Evolutionary conservation across 2,329 filamentous ascomycete genomes (phyloP).

Genomic region (Paecilomyces sp.): DNA sequence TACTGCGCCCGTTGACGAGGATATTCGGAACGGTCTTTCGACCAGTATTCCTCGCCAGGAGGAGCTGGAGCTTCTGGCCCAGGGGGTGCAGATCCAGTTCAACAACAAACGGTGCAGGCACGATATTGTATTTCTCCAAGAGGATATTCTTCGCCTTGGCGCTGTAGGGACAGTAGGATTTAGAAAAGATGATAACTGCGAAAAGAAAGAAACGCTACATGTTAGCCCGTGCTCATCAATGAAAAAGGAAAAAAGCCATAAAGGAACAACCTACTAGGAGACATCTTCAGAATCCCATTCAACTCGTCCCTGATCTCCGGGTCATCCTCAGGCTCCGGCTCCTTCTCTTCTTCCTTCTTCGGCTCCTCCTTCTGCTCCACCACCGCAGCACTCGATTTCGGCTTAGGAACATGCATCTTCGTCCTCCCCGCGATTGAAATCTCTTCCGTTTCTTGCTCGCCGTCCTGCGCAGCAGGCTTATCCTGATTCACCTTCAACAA

Average conservation of each 20-base stretch:
- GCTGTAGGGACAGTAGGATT: slow-evolving; percentile 84
- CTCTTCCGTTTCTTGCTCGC: slow-evolving; percentile 31
- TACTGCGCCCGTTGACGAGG: slow-evolving; percentile 76
- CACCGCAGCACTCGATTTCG: slow-evolving; percentile 27
- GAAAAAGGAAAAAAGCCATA: neutral
- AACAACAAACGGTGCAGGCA: slow-evolving; percentile 76
- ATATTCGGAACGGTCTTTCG: slow-evolving; percentile 87
- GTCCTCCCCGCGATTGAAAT: slow-evolving; percentile 49
- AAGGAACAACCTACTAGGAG: slow-evolving; percentile 59
- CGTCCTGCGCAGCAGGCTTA: slow-evolving; percentile 31
- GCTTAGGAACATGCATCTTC: slow-evolving; percentile 39
- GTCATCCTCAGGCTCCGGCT: slow-evolving; percentile 12
- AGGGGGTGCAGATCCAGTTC: slow-evolving; percentile 80
- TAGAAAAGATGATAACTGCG: slow-evolving; percentile 89
- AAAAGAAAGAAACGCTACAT: slow-evolving; percentile 1
- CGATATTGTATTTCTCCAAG: slow-evolving; percentile 75
- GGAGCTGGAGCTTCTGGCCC: slow-evolving; percentile 64
- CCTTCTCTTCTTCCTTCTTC: slow-evolving; percentile 47
- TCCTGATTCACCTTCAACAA: slow-evolving; percentile 53
- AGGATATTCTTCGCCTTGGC: slow-evolving; percentile 78
- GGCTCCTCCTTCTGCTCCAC: slow-evolving; percentile 51
- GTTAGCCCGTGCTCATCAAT: slow-evolving; percentile 1
- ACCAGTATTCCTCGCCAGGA: slow-evolving; percentile 66
- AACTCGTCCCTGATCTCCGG: slow-evolving; percentile 59
- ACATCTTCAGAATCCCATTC: slow-evolving; percentile 71